Evolutionary conservation across 1,284 basidiomycete genomes (phyloP), one percentile per base, ranked within the genome.

Genomic region (Apiotrichum domesticum): DNA sequence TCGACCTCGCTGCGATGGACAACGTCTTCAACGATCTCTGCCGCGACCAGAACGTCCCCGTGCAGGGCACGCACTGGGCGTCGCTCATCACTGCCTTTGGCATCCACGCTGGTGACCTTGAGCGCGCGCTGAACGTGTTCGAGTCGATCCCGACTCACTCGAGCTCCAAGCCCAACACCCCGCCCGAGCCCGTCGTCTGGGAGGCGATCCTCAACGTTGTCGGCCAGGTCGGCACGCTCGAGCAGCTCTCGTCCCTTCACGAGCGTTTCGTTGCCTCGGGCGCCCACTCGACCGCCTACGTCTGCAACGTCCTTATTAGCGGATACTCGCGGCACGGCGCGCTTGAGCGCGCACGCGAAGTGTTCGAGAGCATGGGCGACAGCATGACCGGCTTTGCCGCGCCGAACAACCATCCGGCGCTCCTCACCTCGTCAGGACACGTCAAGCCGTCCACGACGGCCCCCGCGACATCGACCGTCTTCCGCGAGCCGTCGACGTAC

Each of bases 241-340:
- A 94, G 66, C 83, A 96, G 52, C 83, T 95, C 35, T 84, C 87
- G 0, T 64, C 78, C 15, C 91, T 90, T 71, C 75, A 87, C 41
- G 72, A 78, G 32, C 83, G 83, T 57, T 85, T 98, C 80, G 75
- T 77, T 42, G 68, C 76, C 0, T 80, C 81, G 2, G 84, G 85
- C 35, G 83, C 94, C 7, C 87, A 88, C 66, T 87, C 92, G 82
- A 98, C 95, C 0, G 95, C 96, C 1, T 99, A 98, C 75, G 89
- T 98, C 62, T 88, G 88, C 46, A 98, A 98, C 76, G 80, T 90
- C 60, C 78, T 97, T 65, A 98, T 98, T 79, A 87, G 87, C 71
- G 90, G 88, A 2, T 89, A 93, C 69, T 86, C 93, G 0, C 80
- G 84, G 34, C 81, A 82, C 6, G 86, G 87, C 5, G 80, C 87